phyloP scores from a whole-genome alignment of 75 land plant species.

The Selaginella tamariscina region DNA sequence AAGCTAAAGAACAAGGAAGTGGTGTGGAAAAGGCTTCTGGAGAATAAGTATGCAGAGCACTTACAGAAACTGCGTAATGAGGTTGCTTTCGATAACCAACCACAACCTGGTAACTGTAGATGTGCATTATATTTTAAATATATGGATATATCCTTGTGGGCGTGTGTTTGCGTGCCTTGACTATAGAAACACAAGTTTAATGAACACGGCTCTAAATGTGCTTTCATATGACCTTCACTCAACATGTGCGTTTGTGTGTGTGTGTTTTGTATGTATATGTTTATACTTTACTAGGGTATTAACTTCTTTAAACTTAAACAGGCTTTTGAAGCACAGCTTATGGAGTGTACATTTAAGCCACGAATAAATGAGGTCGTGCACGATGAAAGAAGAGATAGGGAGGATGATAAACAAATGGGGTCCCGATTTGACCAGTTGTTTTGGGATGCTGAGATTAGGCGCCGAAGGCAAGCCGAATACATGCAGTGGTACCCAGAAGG shows the following conservation, averaged over 20 bases:
- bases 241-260: too few species aligned
- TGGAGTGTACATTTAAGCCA: conserved; percentile 35
- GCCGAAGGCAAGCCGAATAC: conserved; percentile 32
- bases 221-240: too few species aligned
- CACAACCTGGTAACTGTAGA: neutral
- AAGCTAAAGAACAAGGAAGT: conserved; percentile 17
- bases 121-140: neutral
- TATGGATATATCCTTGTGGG: too few species aligned
- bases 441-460: conserved; percentile 32
- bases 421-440: conserved; percentile 34
- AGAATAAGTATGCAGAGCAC: conserved; percentile 23
- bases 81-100: conserved; percentile 10
- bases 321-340: conserved; percentile 25
- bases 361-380: conserved; percentile 16
- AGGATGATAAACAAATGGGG: neutral
- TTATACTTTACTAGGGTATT: neutral
- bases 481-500: conserved; percentile 39
- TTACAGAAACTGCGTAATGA: conserved; percentile 25
- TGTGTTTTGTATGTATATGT: too few species aligned
- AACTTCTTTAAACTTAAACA: neutral
- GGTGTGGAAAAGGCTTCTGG: conserved; percentile 21
- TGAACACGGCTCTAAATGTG: too few species aligned
- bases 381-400: neutral
- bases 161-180: too few species aligned
- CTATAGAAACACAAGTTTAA: too few species aligned